Conservation (phyloP, 116 monocot species). For the Papilionanthe hybrid region DNA sequence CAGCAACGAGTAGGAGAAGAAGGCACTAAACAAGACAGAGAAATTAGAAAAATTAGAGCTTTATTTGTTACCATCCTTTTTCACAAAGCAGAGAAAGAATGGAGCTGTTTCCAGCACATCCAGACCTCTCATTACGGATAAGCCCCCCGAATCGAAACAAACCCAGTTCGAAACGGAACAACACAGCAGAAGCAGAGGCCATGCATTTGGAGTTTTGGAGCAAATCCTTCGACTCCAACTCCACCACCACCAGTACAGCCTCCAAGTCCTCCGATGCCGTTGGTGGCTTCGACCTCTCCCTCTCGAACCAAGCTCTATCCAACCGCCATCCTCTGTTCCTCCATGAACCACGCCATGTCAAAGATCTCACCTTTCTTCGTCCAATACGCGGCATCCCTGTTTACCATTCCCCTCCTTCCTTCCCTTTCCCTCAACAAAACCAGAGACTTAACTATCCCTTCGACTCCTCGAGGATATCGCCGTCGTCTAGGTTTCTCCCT, state of each 20-base stretch:
- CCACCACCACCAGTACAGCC: not conserved
- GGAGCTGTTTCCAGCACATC: constrained; percentile 90
- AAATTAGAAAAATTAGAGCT: not conserved
- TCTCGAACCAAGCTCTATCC: constrained; percentile 17
- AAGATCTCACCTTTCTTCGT: constrained; percentile 6
- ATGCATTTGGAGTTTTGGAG: constrained; percentile 64
- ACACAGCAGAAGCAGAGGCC: constrained; percentile 28
- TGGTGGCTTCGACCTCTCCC: constrained; percentile 29
- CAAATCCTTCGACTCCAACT: constrained; percentile 27
- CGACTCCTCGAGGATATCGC: constrained; percentile 4
- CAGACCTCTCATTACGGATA: constrained; percentile 80
- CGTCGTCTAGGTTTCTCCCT: constrained; percentile 32
- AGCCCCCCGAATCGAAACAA: constrained; percentile 45
- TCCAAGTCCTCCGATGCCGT: too few relatives aligned
- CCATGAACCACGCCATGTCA: not conserved
- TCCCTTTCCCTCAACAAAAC: constrained; percentile 10
- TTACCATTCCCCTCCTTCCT: constrained; percentile 8
- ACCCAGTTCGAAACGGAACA: constrained; percentile 3
- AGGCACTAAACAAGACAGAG: too few relatives aligned
- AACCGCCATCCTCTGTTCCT: not conserved
- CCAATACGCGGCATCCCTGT: constrained; percentile 21
- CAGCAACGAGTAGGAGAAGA: not conserved
- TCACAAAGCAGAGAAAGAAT: constrained; percentile 13
- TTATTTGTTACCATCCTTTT: not conserved
- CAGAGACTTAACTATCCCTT: not conserved